A percentile compares a stretch with the other conserved stretches of the same genome.
Evolutionary conservation across 148 eudicot genomes (phyloP).

Genomic region (Vaccinium vitisidaea): DNA sequence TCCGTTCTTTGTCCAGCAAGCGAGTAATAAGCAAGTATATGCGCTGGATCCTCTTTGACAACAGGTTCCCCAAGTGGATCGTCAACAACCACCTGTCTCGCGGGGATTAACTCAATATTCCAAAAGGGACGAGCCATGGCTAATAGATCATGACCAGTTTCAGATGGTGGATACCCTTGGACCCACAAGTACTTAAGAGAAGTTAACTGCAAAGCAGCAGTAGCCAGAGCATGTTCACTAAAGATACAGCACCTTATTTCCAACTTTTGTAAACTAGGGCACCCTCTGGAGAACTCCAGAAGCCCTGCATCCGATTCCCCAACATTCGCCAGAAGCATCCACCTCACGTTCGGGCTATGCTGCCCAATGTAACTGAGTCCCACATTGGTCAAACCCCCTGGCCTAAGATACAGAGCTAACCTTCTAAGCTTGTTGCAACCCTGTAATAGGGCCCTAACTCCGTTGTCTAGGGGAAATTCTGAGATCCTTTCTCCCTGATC

Average conservation of each 20-base stretch:
- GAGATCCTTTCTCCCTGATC: slow-evolving; percentile 54
- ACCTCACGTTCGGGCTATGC: slow-evolving; percentile 62
- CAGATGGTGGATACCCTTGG: slow-evolving; percentile 61
- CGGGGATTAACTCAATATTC: slow-evolving; percentile 79
- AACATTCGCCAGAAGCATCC: slow-evolving; percentile 79
- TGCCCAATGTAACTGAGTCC: slow-evolving; percentile 73
- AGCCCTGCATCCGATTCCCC: slow-evolving; percentile 81
- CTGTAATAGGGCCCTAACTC: slow-evolving; percentile 61
- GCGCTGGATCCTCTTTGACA: slow-evolving; percentile 54
- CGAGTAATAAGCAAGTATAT: slow-evolving; percentile 77
- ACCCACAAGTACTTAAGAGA: slow-evolving; percentile 87
- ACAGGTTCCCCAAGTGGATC: slow-evolving; percentile 32
- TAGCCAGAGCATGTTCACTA: slow-evolving; percentile 70
- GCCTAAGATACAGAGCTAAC: slow-evolving; percentile 72
- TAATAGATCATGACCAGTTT: slow-evolving; percentile 42
- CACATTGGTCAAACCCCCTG: slow-evolving; percentile 66
- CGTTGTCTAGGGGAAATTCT: slow-evolving; percentile 80
- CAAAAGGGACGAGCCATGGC: slow-evolving; percentile 63
- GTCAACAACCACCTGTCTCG: slow-evolving; percentile 34
- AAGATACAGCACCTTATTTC: slow-evolving; percentile 83
- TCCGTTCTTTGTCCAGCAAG: slow-evolving; percentile 78
- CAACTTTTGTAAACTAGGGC: slow-evolving; percentile 72
- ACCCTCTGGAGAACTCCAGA: slow-evolving; percentile 65
- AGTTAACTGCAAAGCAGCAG: slow-evolving; percentile 43
- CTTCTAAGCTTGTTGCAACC: slow-evolving; percentile 67